Conservation (phyloP, 1,139 yeast genomes). For the Protomyces gravidus region DNA sequence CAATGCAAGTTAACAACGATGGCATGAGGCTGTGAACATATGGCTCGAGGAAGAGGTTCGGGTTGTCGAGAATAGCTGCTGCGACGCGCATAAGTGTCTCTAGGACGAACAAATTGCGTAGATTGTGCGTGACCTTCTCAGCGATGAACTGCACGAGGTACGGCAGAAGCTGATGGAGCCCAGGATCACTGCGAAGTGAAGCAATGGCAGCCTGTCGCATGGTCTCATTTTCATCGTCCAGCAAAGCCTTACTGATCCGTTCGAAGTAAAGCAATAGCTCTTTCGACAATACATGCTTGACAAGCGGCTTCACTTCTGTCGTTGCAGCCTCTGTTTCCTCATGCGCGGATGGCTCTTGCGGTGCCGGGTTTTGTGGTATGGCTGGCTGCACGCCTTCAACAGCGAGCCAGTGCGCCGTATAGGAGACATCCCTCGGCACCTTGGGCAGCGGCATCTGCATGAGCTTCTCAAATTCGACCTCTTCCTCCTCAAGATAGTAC, state of each 20-base stretch:
- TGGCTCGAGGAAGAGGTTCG: constrained; percentile 86
- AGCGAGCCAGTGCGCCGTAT: constrained; percentile 88
- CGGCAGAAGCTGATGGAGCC: constrained; percentile 93
- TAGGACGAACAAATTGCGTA: constrained; percentile 65
- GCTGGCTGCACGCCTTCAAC: constrained; percentile 98
- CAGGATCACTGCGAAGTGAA: constrained; percentile 85
- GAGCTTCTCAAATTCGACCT: constrained; percentile 87
- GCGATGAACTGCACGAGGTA: constrained; percentile 94
- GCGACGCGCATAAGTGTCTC: constrained; percentile 89
- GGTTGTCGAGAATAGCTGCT: constrained; percentile 76
- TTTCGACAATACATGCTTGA: constrained; percentile 92
- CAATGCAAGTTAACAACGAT: constrained; percentile 76
- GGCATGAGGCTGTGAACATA: constrained; percentile 95
- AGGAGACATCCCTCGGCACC: constrained; percentile 86
- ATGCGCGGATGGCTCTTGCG: constrained; percentile 51
- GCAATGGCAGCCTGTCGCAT: constrained; percentile 75
- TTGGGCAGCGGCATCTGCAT: constrained; percentile 92
- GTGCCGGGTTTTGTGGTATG: constrained; percentile 91
- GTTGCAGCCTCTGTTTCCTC: constrained; percentile 43
- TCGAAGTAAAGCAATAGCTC: constrained; percentile 92
- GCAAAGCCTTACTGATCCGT: constrained; percentile 75
- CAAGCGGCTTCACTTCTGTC: constrained; percentile 63
- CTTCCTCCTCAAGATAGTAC: constrained; percentile 89
- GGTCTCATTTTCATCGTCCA: constrained; percentile 47
- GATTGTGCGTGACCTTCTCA: constrained; percentile 86